Evolutionary conservation across 352 stramenopile genomes (phyloP).

Genomic region (Plasmopara halstedii): DNA sequence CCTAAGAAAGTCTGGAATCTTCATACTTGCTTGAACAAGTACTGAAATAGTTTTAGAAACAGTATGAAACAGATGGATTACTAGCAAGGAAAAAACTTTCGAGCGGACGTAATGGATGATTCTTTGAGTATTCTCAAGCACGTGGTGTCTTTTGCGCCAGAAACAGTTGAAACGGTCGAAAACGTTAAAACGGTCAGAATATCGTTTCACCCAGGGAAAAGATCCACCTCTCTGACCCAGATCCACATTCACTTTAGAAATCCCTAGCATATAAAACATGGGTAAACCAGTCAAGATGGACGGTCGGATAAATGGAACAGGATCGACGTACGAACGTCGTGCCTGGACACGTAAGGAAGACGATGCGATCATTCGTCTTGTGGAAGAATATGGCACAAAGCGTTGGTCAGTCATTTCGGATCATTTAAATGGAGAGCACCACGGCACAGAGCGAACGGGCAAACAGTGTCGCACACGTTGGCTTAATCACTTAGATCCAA

Average conservation of each 20-base stretch:
- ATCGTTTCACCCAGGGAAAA: conserved; percentile 8
- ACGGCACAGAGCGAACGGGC: conserved; percentile 74
- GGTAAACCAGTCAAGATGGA: conserved; percentile 57
- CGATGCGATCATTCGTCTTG: conserved; percentile 75
- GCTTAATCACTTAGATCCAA: conserved; percentile 80
- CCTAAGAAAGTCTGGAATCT: no score
- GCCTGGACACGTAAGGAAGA: conserved; percentile 84
- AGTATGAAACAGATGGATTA: no score
- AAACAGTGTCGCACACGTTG: conserved; percentile 80
- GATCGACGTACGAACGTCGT: conserved; percentile 73
- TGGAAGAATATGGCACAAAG: conserved; percentile 84
- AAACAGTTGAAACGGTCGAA: neutral
- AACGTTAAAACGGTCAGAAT: conserved; percentile 1
- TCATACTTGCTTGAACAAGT: no score
- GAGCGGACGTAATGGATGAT: neutral
- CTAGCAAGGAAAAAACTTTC: neutral
- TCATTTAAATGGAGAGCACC: conserved; percentile 78
- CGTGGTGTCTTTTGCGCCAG: conserved; percentile 12
- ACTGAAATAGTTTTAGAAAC: no score
- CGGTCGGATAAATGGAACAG: conserved; percentile 11
- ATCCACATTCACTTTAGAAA: conserved; percentile 14
- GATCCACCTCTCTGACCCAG: conserved; percentile 16
- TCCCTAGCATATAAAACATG: conserved; percentile 22
- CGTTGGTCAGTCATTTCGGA: conserved; percentile 84
- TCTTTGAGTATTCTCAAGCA: neutral